phyloP scores from a whole-genome alignment of 495 filamentous ascomycete genomes.

The Lasiosphaeria hispida region DNA sequence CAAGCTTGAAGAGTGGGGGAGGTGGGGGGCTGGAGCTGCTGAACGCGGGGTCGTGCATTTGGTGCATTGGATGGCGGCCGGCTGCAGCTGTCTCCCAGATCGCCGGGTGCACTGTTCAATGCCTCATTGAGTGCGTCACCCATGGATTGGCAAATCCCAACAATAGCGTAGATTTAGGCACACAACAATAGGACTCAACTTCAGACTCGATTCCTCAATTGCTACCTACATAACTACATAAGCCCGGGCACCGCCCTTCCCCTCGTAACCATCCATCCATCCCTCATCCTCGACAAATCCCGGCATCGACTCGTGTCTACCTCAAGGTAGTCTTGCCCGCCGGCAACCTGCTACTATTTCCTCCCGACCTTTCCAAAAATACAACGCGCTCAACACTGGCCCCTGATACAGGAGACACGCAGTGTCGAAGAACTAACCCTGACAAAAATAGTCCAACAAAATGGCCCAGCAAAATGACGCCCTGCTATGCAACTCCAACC shows the following conservation, averaged over 20 bases:
- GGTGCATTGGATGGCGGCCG: slow-evolving; percentile 6
- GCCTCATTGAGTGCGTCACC: background rate
- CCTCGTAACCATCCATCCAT: background rate
- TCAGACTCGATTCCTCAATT: background rate
- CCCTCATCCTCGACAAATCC: background rate
- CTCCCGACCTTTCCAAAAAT: no score
- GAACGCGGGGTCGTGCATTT: background rate
- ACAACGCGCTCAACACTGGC: no score
- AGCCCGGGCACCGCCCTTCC: background rate
- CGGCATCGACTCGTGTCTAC: background rate
- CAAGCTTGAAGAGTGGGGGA: background rate
- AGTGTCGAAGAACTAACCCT: no score
- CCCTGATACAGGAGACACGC: no score
- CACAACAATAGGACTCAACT: background rate
- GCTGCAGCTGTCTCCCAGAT: slow-evolving; percentile 20
- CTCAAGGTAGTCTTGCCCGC: no score
- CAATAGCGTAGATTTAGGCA: background rate
- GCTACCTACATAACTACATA: slow-evolving; percentile 1
- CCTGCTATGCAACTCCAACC: slow-evolving; percentile 1
- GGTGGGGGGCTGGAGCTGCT: slow-evolving; percentile 2
- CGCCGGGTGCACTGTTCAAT: slow-evolving; percentile 1
- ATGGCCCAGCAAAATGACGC: background rate
- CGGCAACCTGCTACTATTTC: no score
- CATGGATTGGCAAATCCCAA: background rate
- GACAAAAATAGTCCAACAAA: background rate